Evolutionary conservation across 306 rosid genomes (phyloP).

Genomic region (Rosa chinensis): DNA sequence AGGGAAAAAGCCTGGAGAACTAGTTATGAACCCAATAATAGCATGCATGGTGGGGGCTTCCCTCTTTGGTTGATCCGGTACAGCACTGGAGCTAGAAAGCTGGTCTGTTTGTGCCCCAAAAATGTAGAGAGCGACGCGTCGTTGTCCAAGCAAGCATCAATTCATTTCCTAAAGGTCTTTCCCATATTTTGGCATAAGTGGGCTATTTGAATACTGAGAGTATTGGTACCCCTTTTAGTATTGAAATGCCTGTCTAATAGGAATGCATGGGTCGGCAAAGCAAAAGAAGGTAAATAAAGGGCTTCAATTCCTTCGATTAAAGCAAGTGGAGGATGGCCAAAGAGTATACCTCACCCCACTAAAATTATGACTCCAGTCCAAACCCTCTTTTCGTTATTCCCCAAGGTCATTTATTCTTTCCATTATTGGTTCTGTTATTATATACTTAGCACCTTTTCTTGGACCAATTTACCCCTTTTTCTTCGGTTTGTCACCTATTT

Average conservation of each 20-base stretch:
- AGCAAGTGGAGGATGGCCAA: conserved; percentile 28
- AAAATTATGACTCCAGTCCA: conserved; percentile 17
- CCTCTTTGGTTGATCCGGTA: neutral
- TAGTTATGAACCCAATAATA: neutral
- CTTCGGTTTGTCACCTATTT: neutral
- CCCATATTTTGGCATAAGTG: neutral
- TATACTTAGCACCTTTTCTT: neutral
- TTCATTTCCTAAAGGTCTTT: neutral
- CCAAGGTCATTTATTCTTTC: conserved; percentile 28
- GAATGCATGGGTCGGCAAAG: conserved; percentile 41
- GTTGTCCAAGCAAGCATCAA: neutral
- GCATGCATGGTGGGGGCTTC: neutral
- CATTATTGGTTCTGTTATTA: conserved; percentile 3
- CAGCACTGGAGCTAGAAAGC: neutral
- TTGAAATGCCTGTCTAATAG: neutral
- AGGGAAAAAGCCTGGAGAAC: neutral
- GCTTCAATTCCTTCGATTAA: conserved; percentile 43
- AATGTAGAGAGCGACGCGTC: neutral
- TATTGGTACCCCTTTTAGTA: neutral
- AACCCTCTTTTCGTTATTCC: conserved; percentile 32
- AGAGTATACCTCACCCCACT: conserved; percentile 15
- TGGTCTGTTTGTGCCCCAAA: neutral
- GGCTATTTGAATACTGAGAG: neutral
- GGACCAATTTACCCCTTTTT: conserved; percentile 9
- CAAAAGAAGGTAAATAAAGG: conserved; percentile 11